Base-by-base conservation (phyloP, 495 filamentous ascomycete genomes). In the Beverwykella pulmonaria region DNA sequence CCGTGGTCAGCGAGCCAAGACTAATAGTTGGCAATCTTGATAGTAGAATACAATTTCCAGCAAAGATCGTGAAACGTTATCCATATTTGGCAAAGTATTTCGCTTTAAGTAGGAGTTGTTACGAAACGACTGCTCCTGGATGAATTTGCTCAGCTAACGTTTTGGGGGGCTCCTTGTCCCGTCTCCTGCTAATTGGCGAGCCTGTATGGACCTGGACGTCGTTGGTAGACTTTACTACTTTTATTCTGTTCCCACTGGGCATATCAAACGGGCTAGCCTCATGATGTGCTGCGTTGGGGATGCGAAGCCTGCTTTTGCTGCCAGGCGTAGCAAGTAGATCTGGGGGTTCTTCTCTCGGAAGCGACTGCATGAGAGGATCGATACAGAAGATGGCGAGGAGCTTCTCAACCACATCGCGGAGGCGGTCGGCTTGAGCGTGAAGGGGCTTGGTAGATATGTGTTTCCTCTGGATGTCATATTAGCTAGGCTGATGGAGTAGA, bases 301-400 rank as follows among this genome's bases (percentile, higher is more conserved):
- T 23, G 26, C 30, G 10, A n/a, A 44, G 29, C 29, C 36, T 52
- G 6, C 41, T 25, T 25, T 68, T 22, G 22, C 41, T 41, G 26
- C 65, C 65, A 25, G 65, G 60, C 27, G 69, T 71, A 29, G 55
- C 34, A 7, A 65, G 48, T 2, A 54, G 8, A 48, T 54, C 50
- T 12, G 32, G n/a, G 5, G 46, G 15, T 0, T 61, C 26, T 34
- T 41, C 41, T 3, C 12, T 48, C 8, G 50, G 52, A 1, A 61
- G 20, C 1, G 58, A 32, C 15, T 56, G 27, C 0, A 41, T 47
- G 7, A 79, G 53, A 20, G 79, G 79, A 55, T 81, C 78, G 2
- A 61, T 72, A 55, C 79, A 81, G 61, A 79, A 83, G 6, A 80
- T 61, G 1, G 58, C 72, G 1, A 83, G 67, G 5, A 83, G 67